Evolutionary conservation across 2,329 filamentous ascomycete species (phyloP), one percentile per base, ranked within the genome.

Genomic region (Cadophora gregata): DNA sequence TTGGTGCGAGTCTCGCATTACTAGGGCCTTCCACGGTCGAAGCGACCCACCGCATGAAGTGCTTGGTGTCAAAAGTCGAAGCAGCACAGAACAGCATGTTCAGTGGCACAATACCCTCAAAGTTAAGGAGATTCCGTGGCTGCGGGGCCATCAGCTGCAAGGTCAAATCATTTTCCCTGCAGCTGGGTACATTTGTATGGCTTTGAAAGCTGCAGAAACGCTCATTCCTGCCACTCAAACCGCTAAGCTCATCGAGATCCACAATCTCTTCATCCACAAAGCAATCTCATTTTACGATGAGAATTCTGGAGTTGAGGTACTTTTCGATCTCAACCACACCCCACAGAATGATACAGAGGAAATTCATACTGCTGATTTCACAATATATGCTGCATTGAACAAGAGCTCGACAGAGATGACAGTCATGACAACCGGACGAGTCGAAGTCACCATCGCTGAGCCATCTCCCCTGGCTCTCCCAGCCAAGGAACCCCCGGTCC

Each of bases 101-200:
- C 58, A 58, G 8, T 72, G 70, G 70, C 33, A 33, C 1, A 69
- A 72, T 47, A 3, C 65, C 1, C 29, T 72, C 4, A 38, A 24
- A 14, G n/a, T 27, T 0, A 73, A 75, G 0, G 76, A 83, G 29
- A 62, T 78, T 0, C 76, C 79, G 0, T 86, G 83, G 83, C 61
- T 84, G 0, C 69, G 69, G 0, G 80, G 83, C 42, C 83, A 86
- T 66, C 72, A 72, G n/a, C 66, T 85, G 0, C 73, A 78, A 3
- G 72, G 73, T 0, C 64, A 71, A 38, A 56, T 59, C 3, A 71
- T 85, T n/a, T 73, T 84, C 2, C 83, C 83, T 0, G 83, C 80
- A 1, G 81, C 82, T 0, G 82, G 78, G 0, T 84, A 83, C 67
- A 79, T 80, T 56, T 67, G 80, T 60, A 83, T 84, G 79, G 81